Conservation (phyloP, 228 moss, liverwort and hornwort genomes). For the Sphagnum magellanicum region DNA sequence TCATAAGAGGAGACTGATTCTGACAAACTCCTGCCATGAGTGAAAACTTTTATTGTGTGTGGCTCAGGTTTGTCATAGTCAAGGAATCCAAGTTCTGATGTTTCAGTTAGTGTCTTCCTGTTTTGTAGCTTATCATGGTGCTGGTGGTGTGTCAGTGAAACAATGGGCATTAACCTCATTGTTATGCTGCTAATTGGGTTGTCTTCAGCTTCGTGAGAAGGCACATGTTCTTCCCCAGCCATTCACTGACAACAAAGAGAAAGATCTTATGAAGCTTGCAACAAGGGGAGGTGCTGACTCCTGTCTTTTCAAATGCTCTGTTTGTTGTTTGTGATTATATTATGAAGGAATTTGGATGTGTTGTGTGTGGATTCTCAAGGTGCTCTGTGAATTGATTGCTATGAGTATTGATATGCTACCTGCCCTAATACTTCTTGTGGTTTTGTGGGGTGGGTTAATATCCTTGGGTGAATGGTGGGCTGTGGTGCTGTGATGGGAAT, state of each 20-base stretch:
- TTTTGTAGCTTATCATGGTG: no score
- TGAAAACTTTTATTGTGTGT: no score
- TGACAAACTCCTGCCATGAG: no score
- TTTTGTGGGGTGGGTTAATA: neutral
- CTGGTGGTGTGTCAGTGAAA: no score
- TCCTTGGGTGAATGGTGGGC: neutral
- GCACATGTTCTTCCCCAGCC: slow-evolving; percentile 43
- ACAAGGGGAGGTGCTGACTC: neutral
- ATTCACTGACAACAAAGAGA: slow-evolving; percentile 39
- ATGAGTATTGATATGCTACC: no score
- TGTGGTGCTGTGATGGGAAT: slow-evolving; percentile 5
- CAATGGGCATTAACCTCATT: neutral
- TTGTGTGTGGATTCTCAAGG: no score
- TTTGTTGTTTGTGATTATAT: neutral
- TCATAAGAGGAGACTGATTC: no score
- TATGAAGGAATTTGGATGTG: no score
- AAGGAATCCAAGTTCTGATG: no score
- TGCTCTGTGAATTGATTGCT: no score
- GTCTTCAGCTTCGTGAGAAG: slow-evolving; percentile 43
- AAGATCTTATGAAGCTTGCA: neutral
- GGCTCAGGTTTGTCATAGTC: no score
- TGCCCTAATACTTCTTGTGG: neutral
- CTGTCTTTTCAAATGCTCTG: neutral
- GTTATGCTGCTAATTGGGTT: neutral
- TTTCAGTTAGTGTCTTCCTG: no score